A percentile compares a stretch with the other conserved stretches of the same genome.
These are phyloP conservation scores for Lachnellula suecica DNA, from an alignment of 2,329 filamentous ascomycete genomes.

Conservation along the genomic window DNA sequence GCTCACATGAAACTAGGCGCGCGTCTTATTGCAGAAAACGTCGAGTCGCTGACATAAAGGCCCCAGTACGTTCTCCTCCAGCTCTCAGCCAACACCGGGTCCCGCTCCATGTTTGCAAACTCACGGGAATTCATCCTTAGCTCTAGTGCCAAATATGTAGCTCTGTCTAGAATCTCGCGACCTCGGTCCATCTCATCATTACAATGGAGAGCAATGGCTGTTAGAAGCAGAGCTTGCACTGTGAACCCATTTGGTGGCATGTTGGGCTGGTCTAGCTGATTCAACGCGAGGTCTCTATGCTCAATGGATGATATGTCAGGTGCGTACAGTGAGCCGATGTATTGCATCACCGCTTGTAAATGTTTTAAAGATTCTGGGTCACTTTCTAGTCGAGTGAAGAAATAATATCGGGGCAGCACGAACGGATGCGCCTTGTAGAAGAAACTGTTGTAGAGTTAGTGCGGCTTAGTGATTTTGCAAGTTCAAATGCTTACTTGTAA, in stretches of 20 bases:
- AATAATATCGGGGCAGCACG: constrained; percentile 35
- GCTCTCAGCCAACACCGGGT: constrained; percentile 39
- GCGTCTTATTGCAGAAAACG: constrained; percentile 20
- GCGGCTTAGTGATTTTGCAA: constrained; percentile 11
- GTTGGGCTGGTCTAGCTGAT: constrained; percentile 26
- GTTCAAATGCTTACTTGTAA: constrained; percentile 20
- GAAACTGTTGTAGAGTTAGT: constrained; percentile 28
- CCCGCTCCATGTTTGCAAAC: constrained; percentile 45
- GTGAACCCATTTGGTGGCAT: constrained; percentile 31
- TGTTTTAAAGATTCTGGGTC: constrained; percentile 33
- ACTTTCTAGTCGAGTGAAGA: constrained; percentile 32
- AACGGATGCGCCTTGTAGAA: constrained; percentile 38
- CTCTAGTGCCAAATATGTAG: constrained; percentile 57
- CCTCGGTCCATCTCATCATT: constrained; percentile 27
- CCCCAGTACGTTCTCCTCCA: constrained; percentile 43
- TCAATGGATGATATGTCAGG: constrained; percentile 32
- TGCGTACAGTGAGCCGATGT: constrained; percentile 39
- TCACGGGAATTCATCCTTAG: constrained; percentile 57
- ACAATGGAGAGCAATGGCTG: constrained; percentile 39
- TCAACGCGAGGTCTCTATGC: constrained; percentile 29
- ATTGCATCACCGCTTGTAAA: constrained; percentile 34
- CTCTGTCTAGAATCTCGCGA: constrained; percentile 39
- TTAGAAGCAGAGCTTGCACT: constrained; percentile 38
- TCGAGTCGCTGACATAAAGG: constrained; percentile 33
- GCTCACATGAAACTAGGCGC: constrained; percentile 25